Percentiles rank a stretch among this genome's conserved stretches.
Conservation (phyloP, 1,139 yeast species). For the Hyphopichia fennica region DNA sequence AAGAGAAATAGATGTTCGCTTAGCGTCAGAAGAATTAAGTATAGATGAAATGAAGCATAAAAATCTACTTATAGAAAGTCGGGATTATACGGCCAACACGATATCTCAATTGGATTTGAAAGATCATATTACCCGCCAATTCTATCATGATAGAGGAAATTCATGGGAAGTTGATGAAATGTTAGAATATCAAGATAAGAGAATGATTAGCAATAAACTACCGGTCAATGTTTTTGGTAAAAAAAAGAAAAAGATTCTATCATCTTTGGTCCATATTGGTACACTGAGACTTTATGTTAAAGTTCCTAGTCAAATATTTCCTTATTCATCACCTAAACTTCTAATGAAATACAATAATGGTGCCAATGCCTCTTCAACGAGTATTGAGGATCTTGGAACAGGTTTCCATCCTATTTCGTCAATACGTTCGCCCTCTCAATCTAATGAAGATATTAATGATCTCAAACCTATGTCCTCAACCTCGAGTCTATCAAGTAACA, state of each 20-base stretch:
- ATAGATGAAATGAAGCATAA: constrained; percentile 34
- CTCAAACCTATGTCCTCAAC: constrained; percentile 3
- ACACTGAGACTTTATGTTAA: constrained; percentile 31
- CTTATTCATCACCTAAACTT: constrained; percentile 40
- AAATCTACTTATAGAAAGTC: constrained; percentile 22
- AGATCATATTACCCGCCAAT: constrained; percentile 4
- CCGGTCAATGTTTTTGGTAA: constrained; percentile 32
- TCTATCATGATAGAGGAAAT: constrained; percentile 4
- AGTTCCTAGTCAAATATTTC: constrained; percentile 37
- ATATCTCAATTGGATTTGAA: constrained; percentile 1
- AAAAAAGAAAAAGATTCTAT: constrained; percentile 39
- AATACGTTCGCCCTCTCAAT: constrained; percentile 2
- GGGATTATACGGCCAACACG: constrained; percentile 1
- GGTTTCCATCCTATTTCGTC: constrained; percentile 1
- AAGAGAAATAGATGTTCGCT: constrained; percentile 34
- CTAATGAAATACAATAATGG: constrained; percentile 38
- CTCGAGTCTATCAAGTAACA: constrained; percentile 6
- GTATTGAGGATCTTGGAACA: not conserved
- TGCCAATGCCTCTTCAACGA: not conserved
- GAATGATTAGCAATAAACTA: constrained; percentile 29
- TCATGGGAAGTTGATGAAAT: constrained; percentile 12
- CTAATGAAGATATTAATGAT: constrained; percentile 3
- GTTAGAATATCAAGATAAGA: constrained; percentile 16
- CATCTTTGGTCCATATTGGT: constrained; percentile 37
- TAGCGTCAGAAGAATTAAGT: constrained; percentile 27